Base-by-base conservation (phyloP, 2,329 filamentous ascomycete genomes). In the Sporothrix mexicana region DNA sequence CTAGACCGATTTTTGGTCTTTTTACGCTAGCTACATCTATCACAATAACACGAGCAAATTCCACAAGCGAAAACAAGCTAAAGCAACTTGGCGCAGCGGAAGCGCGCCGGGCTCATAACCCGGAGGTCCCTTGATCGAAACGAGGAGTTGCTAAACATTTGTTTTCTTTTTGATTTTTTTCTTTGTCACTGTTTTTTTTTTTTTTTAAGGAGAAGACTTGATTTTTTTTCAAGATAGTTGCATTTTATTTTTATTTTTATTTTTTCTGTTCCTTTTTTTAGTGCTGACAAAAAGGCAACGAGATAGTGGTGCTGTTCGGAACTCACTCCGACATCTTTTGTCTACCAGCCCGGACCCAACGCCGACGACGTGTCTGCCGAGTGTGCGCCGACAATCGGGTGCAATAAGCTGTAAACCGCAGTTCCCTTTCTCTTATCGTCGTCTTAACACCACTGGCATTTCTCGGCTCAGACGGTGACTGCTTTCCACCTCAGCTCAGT, bases 91-190 rank as follows among this genome's bases (percentile, higher is more conserved):
- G 73, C 73, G 73, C 73, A 74, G 73, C 61, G 73, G 73, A 74
- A 74, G 73, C 73, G 73, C 73, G 73, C 73, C 73, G 73, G 73
- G 73, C 73, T 74, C 73, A 74, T 74, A 74, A 74, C 73, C 73
- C 73, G 73, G 73, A 74, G 73, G 73, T 74, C 73, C 73, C 71
- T 72, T 69, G 71, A 72, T 72, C 71, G 71, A 72, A 72, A 72
- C 71, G 64, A 72, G 71, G 71, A 72, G 71, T 72, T 72, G 71
- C 71, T 72, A 72, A 5, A 4, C 41, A 8, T 10, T 23, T 7
- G 4, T n/a, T n/a, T 53, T 43, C 15, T 30, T 20, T 23, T 43
- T n/a, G 30, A 36, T 7, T 36, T 7, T 13, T 43, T 43, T 17
- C 2, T 45, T 23, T 55, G 3, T 47, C 12, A n/a, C n/a, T n/a